Evolutionary conservation across 164 flowering plant species (phyloP), one percentile per base, ranked within the genome.

Genomic region (Aristolochia fimbriata): DNA sequence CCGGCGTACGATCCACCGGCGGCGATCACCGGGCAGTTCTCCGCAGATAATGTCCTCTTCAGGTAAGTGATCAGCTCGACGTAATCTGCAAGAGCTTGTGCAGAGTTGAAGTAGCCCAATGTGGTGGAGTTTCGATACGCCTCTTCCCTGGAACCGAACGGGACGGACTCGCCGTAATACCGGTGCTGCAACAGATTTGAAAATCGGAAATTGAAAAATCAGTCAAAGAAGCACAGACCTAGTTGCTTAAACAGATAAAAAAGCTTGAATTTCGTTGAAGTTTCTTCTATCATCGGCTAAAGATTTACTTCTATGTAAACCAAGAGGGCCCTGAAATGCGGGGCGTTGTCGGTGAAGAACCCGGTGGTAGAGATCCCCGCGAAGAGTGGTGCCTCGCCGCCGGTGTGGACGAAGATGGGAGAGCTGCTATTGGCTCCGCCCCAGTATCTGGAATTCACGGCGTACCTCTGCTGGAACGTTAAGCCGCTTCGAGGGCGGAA

Each of bases 1-100:
- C 92, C 96, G 0, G 85, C 90, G 59, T 84, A 88, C 0, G 96
- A 88, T 47, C 80, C 88, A 61, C 96, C 91, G 4, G 83, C 1
- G 33, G 77, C 86, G 11, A 88, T 81, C 5, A 85, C 75, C 0
- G 96, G 96, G 33, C 81, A 83, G 65, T 70, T 11, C 22, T 67
- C 33, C 15, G 88, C 83, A 0, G 64, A 24, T 3, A 77, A 63
- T 4, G 72, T 65, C 53, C 72, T 47, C 77, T 83, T 86, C 0
- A 86, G 13, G 51, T 80, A 20, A 0, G 67, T 17, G 31, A 86
- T 54, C 22, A 88, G 48, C 47, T 72, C 83, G 17, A 85, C 93
- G 62, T 79, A 84, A 65, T 86, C 93, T 10, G 91, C 87, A 0
- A 89, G 9, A 19, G 96, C 93, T 75, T 89, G 96, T 0, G 85